phyloP scores from a whole-genome alignment of 306 rosid genomes.

The Arachis stenosperma region DNA sequence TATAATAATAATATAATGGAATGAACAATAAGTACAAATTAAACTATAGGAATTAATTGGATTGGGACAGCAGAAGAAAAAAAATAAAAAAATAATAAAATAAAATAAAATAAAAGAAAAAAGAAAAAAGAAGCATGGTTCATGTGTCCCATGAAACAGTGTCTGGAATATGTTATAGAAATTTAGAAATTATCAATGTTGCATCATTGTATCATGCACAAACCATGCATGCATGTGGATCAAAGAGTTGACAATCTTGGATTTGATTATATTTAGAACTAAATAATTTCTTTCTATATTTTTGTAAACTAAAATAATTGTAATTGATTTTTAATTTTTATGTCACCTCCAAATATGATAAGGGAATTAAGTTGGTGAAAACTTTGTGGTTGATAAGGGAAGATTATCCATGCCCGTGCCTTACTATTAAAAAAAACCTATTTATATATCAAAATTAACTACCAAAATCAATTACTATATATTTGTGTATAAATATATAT shows the following conservation, averaged over 20 bases:
- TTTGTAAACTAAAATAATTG: no score
- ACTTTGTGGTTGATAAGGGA: not conserved
- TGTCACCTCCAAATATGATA: not conserved
- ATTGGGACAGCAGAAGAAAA: constrained; percentile 1
- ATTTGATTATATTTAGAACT: no score
- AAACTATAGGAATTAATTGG: not conserved
- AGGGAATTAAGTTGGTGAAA: not conserved
- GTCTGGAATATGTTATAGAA: constrained; percentile 15
- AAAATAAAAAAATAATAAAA: not conserved
- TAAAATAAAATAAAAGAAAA: not conserved
- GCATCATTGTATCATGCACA: not conserved
- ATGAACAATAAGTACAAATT: not conserved
- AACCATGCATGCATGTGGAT: not conserved
- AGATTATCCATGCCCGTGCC: not conserved
- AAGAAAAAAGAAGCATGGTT: constrained; percentile 35
- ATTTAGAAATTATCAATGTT: not conserved
- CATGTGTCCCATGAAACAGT: constrained; percentile 19
- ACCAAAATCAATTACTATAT: no score
- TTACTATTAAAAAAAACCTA: no score
- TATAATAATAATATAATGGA: not conserved
- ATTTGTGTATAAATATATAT: no score
- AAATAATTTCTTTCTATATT: no score
- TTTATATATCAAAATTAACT: no score
- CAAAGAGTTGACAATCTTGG: constrained; percentile 14
- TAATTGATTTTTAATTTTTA: not conserved